Percentiles rank a stretch among this genome's conserved stretches.
Evolutionary conservation across 148 eudicot genomes (phyloP).

Genomic region (Tetragonia tetragonoides): DNA sequence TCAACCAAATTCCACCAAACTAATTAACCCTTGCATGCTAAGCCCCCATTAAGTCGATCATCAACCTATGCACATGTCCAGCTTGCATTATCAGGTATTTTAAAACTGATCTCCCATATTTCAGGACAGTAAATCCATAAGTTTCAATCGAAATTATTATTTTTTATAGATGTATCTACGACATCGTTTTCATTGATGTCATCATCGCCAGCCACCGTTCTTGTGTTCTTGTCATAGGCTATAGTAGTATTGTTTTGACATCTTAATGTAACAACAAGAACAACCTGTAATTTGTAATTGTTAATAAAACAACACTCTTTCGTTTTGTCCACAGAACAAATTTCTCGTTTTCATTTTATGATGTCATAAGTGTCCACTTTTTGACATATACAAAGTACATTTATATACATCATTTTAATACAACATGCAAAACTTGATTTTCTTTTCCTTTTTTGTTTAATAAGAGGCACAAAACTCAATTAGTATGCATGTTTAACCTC

Average conservation of each 20-base stretch:
- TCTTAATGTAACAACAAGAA: background rate
- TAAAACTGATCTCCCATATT: conserved; percentile 10
- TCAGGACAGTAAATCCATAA: conserved; percentile 18
- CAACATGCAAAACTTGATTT: background rate
- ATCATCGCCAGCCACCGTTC: conserved; percentile 24
- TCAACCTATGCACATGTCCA: conserved; percentile 21
- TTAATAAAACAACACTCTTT: background rate
- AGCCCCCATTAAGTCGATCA: background rate
- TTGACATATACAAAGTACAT: too few species aligned
- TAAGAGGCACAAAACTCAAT: too few species aligned
- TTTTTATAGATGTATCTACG: background rate
- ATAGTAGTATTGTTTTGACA: conserved; percentile 3
- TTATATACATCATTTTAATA: too few species aligned
- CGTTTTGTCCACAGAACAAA: background rate
- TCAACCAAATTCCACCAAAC: background rate
- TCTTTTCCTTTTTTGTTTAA: too few species aligned
- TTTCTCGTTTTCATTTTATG: too few species aligned
- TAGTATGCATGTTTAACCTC: too few species aligned
- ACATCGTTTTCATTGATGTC: conserved; percentile 25
- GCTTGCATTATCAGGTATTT: background rate
- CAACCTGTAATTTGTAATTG: conserved; percentile 11
- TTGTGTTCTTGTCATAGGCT: conserved; percentile 1
- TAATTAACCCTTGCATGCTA: background rate
- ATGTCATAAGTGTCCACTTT: too few species aligned
- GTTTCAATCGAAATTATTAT: conserved; percentile 8